Conservation (phyloP, 257 asterid genomes). For the Ligustrum vulgare region DNA sequence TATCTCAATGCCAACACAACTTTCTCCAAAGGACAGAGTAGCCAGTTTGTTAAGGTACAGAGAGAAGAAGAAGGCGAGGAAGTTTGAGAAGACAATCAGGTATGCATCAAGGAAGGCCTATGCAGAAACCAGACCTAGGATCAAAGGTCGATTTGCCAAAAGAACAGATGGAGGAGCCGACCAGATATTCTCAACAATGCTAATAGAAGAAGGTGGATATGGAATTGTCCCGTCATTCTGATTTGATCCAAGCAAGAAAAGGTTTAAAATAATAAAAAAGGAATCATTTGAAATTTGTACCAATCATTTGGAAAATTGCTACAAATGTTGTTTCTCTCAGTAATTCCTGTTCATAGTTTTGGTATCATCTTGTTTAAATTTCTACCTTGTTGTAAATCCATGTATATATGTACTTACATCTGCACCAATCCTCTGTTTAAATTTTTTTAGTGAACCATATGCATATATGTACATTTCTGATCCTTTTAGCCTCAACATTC, state of each 20-base stretch:
- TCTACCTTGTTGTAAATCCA: slow-evolving; percentile 1
- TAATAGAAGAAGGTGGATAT: slow-evolving; percentile 44
- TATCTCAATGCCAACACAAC: slow-evolving; percentile 49
- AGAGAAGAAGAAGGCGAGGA: slow-evolving; percentile 82
- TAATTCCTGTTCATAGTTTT: slow-evolving; percentile 10
- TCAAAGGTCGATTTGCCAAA: slow-evolving; percentile 83
- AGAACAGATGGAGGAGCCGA: slow-evolving; percentile 51
- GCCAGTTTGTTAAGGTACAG: slow-evolving; percentile 78
- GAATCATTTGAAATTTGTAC: not conserved
- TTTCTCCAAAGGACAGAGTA: slow-evolving; percentile 63
- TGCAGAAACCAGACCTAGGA: slow-evolving; percentile 82
- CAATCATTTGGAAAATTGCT: not conserved
- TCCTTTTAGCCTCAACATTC: not conserved
- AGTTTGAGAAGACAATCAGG: slow-evolving; percentile 78
- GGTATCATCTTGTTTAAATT: slow-evolving; percentile 7
- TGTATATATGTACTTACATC: not conserved
- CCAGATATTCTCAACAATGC: slow-evolving; percentile 50
- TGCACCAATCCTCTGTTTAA: not conserved
- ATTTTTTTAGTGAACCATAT: not conserved
- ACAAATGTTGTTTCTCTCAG: not conserved
- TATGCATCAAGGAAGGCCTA: slow-evolving; percentile 90
- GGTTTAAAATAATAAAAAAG: not conserved
- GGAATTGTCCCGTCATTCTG: slow-evolving; percentile 63
- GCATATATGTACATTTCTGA: not conserved
- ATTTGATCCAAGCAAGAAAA: slow-evolving; percentile 20